Evolutionary conservation across 768 basidiomycete genomes (phyloP).

Genomic region (Trametes elegans): DNA sequence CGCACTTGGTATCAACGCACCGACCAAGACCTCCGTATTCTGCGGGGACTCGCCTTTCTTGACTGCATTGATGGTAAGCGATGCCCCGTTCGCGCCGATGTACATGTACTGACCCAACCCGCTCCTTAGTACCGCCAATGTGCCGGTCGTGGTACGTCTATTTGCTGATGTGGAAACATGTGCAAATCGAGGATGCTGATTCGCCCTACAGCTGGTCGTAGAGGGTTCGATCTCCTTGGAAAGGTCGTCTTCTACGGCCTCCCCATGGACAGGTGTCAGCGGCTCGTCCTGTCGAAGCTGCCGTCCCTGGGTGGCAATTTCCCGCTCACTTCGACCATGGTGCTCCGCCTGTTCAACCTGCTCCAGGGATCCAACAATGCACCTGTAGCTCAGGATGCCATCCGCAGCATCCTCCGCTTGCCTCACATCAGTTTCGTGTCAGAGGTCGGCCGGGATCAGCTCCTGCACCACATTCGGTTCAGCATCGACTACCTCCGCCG

Average conservation of each 20-base stretch:
- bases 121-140: conserved; percentile 63
- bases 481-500: conserved; percentile 70
- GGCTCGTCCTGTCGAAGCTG: conserved; percentile 60
- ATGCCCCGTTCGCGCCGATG: background rate
- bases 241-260: conserved; percentile 75
- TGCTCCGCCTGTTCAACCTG: conserved; percentile 62
- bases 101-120: background rate
- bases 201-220: conserved; percentile 50
- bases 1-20: conserved; percentile 75
- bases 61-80: conserved; percentile 57
- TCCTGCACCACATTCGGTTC: conserved; percentile 67
- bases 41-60: conserved; percentile 59
- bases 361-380: conserved; percentile 59
- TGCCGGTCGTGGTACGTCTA: conserved; percentile 49
- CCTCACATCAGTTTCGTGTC: conserved; percentile 60
- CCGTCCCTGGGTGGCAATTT: conserved; percentile 63
- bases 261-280: conserved; percentile 59
- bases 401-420: conserved; percentile 52
- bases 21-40: conserved; percentile 64
- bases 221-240: conserved; percentile 67
- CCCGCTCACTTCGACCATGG: conserved; percentile 65
- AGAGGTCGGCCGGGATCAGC: conserved; percentile 50
- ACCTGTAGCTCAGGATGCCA: conserved; percentile 44
- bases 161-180: background rate
- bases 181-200: background rate